Evolutionary conservation across 345 rosid species (phyloP), one percentile per base, ranked within the genome.

Genomic region (Jatropha curcas): DNA sequence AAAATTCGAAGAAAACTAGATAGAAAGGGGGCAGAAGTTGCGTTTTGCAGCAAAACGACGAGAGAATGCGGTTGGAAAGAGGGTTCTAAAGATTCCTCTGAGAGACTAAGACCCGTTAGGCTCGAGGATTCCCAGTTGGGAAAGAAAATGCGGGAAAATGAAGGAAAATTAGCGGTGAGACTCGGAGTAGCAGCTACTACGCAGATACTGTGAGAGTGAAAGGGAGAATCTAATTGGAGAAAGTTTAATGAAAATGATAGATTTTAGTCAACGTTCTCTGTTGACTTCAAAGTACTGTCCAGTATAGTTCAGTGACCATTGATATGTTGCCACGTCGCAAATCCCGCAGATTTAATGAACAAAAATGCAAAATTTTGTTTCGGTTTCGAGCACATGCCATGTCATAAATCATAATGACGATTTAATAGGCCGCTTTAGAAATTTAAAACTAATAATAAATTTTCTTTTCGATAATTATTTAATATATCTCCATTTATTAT

Each of bases 91-190:
- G 30, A 55, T 63, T 73, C 70, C 20, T 20, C 3, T 1, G 4
- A 37, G 8, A 37, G 43, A 1, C 53, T 17, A 2, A 51, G 34
- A 35, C 2, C 14, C 28, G 41, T 20, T 53, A 16, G 68, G 69
- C 33, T 64, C 31, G 41, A 51, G 45, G 61, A 1, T 12, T 12
- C 14, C 37, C 2, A 4, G 7, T 12, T 45, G 55, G 57, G 25
- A 7, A 52, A 64, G 76, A 64, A 41, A 72, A 30, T 55, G 62
- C 67, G 75, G 45, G 75, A 64, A 37, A 72, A 20, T 37, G 62
- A 17, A 31, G 28, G 65, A 53, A 71, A 70, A 60, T 13, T 37
- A 50, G 34, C 22, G 46, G 33, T 10, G 51, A 34, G 27, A 13
- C 1, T 6, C 1, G 27, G 52, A 51, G 66, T n/a, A 22, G 22